Evolutionary conservation across 495 filamentous ascomycete species (phyloP).

Genomic region (Tricharina praecox): DNA sequence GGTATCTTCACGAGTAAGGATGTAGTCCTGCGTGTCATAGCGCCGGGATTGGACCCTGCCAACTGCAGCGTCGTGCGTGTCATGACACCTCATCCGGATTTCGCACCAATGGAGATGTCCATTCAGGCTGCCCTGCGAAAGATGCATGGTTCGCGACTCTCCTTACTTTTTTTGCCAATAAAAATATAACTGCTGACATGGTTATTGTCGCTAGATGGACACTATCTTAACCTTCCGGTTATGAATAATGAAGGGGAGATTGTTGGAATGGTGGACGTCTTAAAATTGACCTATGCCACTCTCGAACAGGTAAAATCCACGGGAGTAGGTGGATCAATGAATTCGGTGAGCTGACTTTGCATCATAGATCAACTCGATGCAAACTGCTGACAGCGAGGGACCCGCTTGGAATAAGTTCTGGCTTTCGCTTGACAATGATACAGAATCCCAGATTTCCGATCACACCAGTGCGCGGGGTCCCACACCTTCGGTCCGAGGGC

Average conservation of each 20-base stretch:
- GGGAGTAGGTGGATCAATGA: conserved; percentile 15
- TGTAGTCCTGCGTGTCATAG: conserved; percentile 94
- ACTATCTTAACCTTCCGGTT: conserved; percentile 93
- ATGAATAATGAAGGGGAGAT: conserved; percentile 97
- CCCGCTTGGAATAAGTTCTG: conserved; percentile 99
- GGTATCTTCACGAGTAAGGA: conserved; percentile 99
- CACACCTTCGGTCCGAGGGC: conserved; percentile 39
- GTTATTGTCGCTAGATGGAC: conserved; percentile 87
- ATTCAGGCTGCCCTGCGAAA: conserved; percentile 95
- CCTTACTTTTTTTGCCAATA: background rate
- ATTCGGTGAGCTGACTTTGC: conserved; percentile 5
- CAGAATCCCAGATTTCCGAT: conserved; percentile 90
- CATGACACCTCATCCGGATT: conserved; percentile 98
- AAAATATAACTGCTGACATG: background rate
- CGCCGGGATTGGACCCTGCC: conserved; percentile 80
- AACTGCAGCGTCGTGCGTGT: conserved; percentile 95
- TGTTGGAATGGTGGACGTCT: conserved; percentile 96
- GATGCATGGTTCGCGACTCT: conserved; percentile 69
- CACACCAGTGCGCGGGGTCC: conserved; percentile 47
- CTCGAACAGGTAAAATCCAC: conserved; percentile 74
- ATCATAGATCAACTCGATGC: conserved; percentile 70
- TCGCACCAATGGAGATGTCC: conserved; percentile 96
- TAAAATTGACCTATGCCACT: conserved; percentile 95
- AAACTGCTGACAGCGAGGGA: conserved; percentile 69
- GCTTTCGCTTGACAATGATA: conserved; percentile 90